phyloP scores from a whole-genome alignment of 2,329 filamentous ascomycete genomes.

The Ceratocystis variospora region DNA sequence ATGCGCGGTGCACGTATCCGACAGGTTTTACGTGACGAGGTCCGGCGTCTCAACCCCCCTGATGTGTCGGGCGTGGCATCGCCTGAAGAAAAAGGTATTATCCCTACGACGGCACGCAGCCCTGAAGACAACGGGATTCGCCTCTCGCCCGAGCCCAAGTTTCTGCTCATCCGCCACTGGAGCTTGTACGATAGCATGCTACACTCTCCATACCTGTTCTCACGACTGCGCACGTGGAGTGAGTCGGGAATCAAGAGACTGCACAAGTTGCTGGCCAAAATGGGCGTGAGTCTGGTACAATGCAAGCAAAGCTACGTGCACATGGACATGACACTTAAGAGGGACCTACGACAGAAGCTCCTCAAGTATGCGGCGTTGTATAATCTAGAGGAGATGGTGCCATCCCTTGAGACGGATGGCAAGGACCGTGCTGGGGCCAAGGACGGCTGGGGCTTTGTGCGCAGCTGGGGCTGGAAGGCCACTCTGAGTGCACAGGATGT shows the following conservation, averaged over 20 bases:
- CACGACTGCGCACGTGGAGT: constrained; percentile 85
- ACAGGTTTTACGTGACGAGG: constrained; percentile 80
- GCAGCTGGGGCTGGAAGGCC: constrained; percentile 95
- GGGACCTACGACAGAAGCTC: constrained; percentile 68
- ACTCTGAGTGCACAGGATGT: constrained; percentile 89
- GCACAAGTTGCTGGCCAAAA: constrained; percentile 91
- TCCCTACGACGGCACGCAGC: constrained; percentile 74
- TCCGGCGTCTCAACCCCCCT: constrained; percentile 79
- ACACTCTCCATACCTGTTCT: constrained; percentile 87
- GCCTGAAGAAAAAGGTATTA: constrained; percentile 61
- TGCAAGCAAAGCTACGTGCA: constrained; percentile 94
- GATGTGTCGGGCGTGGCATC: constrained; percentile 37
- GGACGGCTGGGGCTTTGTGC: constrained; percentile 92
- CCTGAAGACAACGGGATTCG: constrained; percentile 87
- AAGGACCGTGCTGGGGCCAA: constrained; percentile 58
- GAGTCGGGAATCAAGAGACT: constrained; percentile 76
- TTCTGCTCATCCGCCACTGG: constrained; percentile 89
- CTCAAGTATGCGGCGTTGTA: constrained; percentile 87
- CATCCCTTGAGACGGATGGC: constrained; percentile 57
- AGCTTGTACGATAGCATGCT: constrained; percentile 97
- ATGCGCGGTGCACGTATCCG: constrained; percentile 71
- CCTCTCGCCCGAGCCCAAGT: constrained; percentile 82
- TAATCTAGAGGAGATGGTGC: constrained; percentile 85
- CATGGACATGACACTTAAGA: constrained; percentile 96
- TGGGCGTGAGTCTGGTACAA: constrained; percentile 88